Base-by-base conservation (phyloP, 1,284 basidiomycete species). In the Apiotrichum siamense region DNA sequence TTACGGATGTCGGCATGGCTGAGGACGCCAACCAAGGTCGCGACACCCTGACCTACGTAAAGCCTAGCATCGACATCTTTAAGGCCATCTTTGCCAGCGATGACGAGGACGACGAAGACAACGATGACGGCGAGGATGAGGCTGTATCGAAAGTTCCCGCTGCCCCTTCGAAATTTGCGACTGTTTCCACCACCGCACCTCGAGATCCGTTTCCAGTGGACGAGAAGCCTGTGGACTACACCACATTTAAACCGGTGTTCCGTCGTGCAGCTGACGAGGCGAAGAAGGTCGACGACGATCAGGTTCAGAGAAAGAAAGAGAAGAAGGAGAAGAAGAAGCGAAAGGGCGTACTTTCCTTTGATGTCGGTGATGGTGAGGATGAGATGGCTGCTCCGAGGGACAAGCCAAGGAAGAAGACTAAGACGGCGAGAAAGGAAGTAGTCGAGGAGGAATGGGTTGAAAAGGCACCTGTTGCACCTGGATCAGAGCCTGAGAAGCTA, bases 51-150 rank as follows among this genome's bases (percentile, higher is more conserved):
- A 90, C 86, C 0, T 93, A 93, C 69, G 79, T 86, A 56, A 81
- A 88, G 39, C 94, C 94, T 2, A 77, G 83, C 3, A 87, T 91
- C 79, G 88, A 93, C 64, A 83, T 97, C 35, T 97, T 97, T 79
- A 94, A 94, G 69, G 90, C 89, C 1, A 92, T 93, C 55, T 93
- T 92, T 67, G 88, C 88, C 7, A 88, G 86, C 66, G 89, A 92
- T 57, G 87, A 88, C 44, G 87, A 90, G 63, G 85, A 85, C 42
- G 83, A 82, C 20, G 85, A 83, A 18, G 82, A 82, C 1, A 86
- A 86, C 6, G 67, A 69, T n/a, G n/a, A n/a, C n/a, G n/a, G n/a
- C 2, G 66, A 67, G 4, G 69, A 69, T 3, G 78, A 61, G 6
- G 54, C 29, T n/a, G n/a, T 20, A 17, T n/a, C 26, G 10, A 20